These are phyloP conservation scores for Candida takata DNA, from an alignment of 805 yeast species.

Conservation along the genomic window DNA sequence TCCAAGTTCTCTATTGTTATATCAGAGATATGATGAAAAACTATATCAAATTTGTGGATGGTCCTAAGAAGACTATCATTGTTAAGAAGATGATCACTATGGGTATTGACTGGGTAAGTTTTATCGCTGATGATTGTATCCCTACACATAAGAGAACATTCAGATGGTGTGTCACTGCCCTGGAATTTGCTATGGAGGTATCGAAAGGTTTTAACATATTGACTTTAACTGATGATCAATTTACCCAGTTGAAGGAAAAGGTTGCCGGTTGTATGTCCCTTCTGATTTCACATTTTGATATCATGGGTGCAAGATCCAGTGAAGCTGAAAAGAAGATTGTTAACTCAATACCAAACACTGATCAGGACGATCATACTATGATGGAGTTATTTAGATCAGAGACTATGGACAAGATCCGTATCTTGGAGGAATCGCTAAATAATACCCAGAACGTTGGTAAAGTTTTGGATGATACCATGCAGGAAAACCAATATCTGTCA, in stretches of 20 bases:
- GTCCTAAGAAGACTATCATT: conserved; percentile 57
- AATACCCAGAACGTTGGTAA: conserved; percentile 56
- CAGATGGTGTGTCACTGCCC: conserved; percentile 92
- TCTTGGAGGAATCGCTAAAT: conserved; percentile 48
- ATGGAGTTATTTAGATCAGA: conserved; percentile 56
- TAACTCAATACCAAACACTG: conserved; percentile 32
- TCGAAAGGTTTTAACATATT: conserved; percentile 85
- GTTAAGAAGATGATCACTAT: conserved; percentile 66
- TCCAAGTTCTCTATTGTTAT: conserved; percentile 67
- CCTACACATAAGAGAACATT: conserved; percentile 90
- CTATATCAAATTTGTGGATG: conserved; percentile 57
- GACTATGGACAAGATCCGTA: conserved; percentile 56
- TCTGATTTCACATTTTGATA: conserved; percentile 91
- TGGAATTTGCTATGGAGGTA: conserved; percentile 94
- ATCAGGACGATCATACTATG: conserved; percentile 47
- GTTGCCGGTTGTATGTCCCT: conserved; percentile 94
- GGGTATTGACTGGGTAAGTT: conserved; percentile 86
- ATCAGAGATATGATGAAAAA: conserved; percentile 78
- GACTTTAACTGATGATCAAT: conserved; percentile 71
- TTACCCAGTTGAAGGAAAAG: conserved; percentile 60
- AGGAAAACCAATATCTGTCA: conserved; percentile 80
- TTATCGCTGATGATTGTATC: conserved; percentile 88
- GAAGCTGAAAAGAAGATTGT: conserved; percentile 47
- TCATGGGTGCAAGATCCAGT: conserved; percentile 93
- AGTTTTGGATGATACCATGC: conserved; percentile 80